Evolutionary conservation across 352 stramenopile species (phyloP), one percentile per base, ranked within the genome.

Genomic region (Thalassiosira exigua): DNA sequence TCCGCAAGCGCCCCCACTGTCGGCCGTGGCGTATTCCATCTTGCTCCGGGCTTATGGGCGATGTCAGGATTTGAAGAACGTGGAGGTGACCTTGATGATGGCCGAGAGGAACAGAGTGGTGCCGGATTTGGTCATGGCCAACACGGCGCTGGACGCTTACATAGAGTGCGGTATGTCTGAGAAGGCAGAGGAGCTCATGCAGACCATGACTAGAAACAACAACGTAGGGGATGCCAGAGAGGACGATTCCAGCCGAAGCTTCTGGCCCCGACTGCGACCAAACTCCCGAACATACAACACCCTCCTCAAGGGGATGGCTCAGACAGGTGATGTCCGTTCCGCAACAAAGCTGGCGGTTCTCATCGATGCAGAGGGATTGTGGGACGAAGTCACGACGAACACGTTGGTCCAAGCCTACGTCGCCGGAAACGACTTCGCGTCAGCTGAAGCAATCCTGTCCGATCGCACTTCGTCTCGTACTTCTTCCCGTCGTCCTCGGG

Each of bases 301-400:
- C 17, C 69, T 92, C 1, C 56, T 93, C 7, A 93, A 93, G 78
- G 88, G 88, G 17, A 84, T 89, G 46, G 85, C 85, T 11, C 64
- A 80, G 27, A 39, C 67, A 24, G 81, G 81, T 22, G 33, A 71
- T 26, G 33, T 90, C 9, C 11, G 62, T 1, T 56, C 79, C 9
- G 84, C 85, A 26, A 39, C 88, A n/a, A 29, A 75, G 33, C 61
- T 92, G 29, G 68, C 79, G 11, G 36, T 83, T 27, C 19, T 77
- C 61, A 85, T 93, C 59, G 42, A 79, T 22, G 52, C 44, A 5
- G 48, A 73, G n/a, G 50, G 77, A 21, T 57, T 90, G 14, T 93
- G 88, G 85, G 85, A 93, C 80, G 62, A 85, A 67, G 78, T 93
- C 22, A 90, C 88, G 2, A 91, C 85, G 5, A 93, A 93, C 44